These are phyloP conservation scores for Tricholoma terreum DNA, from an alignment of 768 basidiomycete genomes.

Conservation along the genomic window DNA sequence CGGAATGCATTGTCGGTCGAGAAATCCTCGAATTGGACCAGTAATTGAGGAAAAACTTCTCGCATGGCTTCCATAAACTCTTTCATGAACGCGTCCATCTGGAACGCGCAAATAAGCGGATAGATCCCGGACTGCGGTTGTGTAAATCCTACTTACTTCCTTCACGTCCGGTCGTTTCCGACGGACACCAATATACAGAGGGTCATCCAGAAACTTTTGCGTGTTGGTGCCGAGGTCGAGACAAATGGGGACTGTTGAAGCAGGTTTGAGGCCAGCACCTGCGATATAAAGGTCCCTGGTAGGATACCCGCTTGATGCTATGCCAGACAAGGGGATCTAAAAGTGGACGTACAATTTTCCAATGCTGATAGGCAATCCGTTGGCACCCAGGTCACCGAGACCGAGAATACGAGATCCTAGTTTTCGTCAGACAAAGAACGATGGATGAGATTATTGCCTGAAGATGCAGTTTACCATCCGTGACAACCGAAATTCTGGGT, in stretches of 20 bases:
- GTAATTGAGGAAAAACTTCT: constrained; percentile 59
- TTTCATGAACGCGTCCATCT: constrained; percentile 75
- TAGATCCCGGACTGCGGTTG: neutral
- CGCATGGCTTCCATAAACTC: constrained; percentile 71
- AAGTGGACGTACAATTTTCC: constrained; percentile 59
- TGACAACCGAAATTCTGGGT: constrained; percentile 71
- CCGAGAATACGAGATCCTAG: constrained; percentile 71
- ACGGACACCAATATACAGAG: constrained; percentile 72
- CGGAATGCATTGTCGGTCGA: constrained; percentile 77
- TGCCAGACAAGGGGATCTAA: neutral
- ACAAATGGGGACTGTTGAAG: constrained; percentile 59
- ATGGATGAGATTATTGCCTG: constrained; percentile 13
- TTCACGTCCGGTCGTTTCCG: constrained; percentile 43
- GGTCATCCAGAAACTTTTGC: constrained; percentile 60
- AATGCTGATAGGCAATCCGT: constrained; percentile 59
- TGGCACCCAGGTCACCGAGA: constrained; percentile 49
- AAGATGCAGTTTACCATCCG: constrained; percentile 51
- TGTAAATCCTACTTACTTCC: constrained; percentile 33
- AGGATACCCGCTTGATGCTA: neutral
- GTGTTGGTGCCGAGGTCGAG: constrained; percentile 80
- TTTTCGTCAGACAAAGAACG: neutral
- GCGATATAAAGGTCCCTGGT: constrained; percentile 64
- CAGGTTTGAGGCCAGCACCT: constrained; percentile 61
- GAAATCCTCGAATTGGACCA: constrained; percentile 79
- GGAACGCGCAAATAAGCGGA: neutral